These are phyloP conservation scores for Aspergillus texensis DNA, from an alignment of 2,329 filamentous ascomycete species.

Conservation along the genomic window DNA sequence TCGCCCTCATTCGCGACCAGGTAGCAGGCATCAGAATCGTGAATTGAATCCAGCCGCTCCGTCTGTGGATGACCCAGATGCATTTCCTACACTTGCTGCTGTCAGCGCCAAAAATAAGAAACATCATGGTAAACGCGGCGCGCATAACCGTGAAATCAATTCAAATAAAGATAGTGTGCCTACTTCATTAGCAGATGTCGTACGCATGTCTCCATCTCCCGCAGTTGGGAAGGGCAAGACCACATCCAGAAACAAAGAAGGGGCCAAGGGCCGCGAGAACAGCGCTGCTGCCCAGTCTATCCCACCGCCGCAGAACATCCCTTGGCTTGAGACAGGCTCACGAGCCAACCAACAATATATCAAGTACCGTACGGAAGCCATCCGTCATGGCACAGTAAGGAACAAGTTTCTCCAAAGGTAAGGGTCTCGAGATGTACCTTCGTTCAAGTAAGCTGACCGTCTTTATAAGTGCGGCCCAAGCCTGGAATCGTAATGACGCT, in stretches of 20 bases:
- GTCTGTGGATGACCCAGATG: slow-evolving; percentile 89
- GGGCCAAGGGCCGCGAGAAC: slow-evolving; percentile 71
- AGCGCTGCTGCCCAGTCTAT: slow-evolving; percentile 82
- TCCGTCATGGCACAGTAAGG: slow-evolving; percentile 92
- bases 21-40: slow-evolving; percentile 75
- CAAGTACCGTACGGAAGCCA: slow-evolving; percentile 91
- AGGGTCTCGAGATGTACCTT: slow-evolving; percentile 19
- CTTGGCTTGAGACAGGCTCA: slow-evolving; percentile 93
- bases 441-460: slow-evolving; percentile 7
- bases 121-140: slow-evolving; percentile 87
- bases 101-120: slow-evolving; percentile 80
- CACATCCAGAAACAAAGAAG: slow-evolving; percentile 63
- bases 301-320: slow-evolving; percentile 84
- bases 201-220: slow-evolving; percentile 93
- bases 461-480: slow-evolving; percentile 77
- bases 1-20: slow-evolving; percentile 77
- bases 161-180: slow-evolving; percentile 69
- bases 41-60: slow-evolving; percentile 68
- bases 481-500: slow-evolving; percentile 97
- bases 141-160: slow-evolving; percentile 60
- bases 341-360: slow-evolving; percentile 91
- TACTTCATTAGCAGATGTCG: slow-evolving; percentile 86
- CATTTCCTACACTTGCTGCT: slow-evolving; percentile 86
- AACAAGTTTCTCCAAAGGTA: slow-evolving; percentile 98
- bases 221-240: slow-evolving; percentile 57